Conservation (phyloP, 805 yeast genomes). For the Saitoella complicata region DNA sequence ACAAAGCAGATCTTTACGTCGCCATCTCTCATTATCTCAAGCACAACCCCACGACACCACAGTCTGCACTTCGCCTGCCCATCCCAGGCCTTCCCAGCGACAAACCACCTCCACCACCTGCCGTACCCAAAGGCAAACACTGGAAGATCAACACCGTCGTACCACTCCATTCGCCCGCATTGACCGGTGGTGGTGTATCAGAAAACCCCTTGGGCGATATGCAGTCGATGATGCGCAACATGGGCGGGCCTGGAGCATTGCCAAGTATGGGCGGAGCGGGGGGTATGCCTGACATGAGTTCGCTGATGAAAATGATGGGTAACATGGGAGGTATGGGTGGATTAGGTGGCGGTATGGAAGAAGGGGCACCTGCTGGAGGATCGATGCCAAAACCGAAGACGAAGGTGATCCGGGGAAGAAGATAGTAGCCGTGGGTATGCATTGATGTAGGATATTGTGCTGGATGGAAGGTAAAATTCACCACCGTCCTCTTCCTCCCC, state of each 20-base stretch:
- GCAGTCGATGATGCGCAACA: slow-evolving; percentile 4
- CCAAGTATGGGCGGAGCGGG: slow-evolving; percentile 15
- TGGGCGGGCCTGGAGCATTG: slow-evolving; percentile 11
- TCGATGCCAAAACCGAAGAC: too few relatives aligned
- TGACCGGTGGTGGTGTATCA: slow-evolving; percentile 73
- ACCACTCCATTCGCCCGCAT: slow-evolving; percentile 69
- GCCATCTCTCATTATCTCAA: slow-evolving; percentile 45
- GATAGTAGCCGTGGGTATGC: too few relatives aligned
- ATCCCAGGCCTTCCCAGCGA: slow-evolving; percentile 19
- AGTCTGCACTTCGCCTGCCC: slow-evolving; percentile 35
- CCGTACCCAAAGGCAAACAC: slow-evolving; percentile 51
- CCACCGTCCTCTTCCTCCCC: too few relatives aligned
- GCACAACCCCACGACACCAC: slow-evolving; percentile 51
- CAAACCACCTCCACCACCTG: slow-evolving; percentile 31
- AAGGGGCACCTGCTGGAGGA: too few relatives aligned
- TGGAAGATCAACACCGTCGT: slow-evolving; percentile 73
- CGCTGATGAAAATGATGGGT: slow-evolving; percentile 3
- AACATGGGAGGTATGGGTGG: slow-evolving; percentile 7
- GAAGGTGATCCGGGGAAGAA: too few relatives aligned
- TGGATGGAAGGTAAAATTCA: too few relatives aligned
- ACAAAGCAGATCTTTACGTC: slow-evolving; percentile 32
- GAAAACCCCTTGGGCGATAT: slow-evolving; percentile 22
- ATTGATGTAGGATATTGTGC: too few relatives aligned
- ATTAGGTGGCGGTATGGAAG: slow-evolving; percentile 3
- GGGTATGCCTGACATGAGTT: slow-evolving; percentile 12